Percentiles rank a stretch among this genome's conserved stretches.
phyloP scores from a whole-genome alignment of 2,329 filamentous ascomycete genomes.

The Ophiosphaerella narmari region DNA sequence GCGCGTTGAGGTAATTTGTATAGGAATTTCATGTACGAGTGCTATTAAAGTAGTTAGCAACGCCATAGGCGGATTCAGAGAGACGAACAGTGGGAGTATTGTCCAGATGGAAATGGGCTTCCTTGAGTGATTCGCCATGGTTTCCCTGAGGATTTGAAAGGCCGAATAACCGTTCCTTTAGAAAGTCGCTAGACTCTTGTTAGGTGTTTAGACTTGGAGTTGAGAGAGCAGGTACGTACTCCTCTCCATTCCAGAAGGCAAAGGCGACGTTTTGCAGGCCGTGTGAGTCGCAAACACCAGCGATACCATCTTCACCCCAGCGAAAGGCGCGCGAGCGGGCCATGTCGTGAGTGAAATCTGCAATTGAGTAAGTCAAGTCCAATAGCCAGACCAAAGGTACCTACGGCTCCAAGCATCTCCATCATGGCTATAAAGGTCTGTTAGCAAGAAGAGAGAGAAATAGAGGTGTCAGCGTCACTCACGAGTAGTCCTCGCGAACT shows the following conservation, averaged over 20 bases:
- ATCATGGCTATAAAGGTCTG: conserved; percentile 60
- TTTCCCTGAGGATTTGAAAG: conserved; percentile 96
- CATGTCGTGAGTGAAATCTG: conserved; percentile 93
- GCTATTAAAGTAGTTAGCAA: conserved; percentile 56
- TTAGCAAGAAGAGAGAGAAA: conserved; percentile 27
- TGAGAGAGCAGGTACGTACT: conserved; percentile 60
- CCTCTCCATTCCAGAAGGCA: conserved; percentile 96
- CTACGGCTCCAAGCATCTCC: conserved; percentile 95
- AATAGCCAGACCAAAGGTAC: conserved; percentile 44
- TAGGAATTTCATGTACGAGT: conserved; percentile 98
- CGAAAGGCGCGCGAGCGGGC: conserved; percentile 85
- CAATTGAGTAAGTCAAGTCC: conserved; percentile 28
- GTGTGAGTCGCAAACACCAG: conserved; percentile 92
- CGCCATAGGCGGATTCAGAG: conserved; percentile 47
- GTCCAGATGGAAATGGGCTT: conserved; percentile 94
- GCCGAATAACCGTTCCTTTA: conserved; percentile 94
- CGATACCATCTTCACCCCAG: conserved; percentile 97
- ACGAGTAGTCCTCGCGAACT: conserved; percentile 92
- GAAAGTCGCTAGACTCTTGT: conserved; percentile 69
- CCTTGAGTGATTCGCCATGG: conserved; percentile 95
- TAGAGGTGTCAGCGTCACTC: conserved; percentile 41
- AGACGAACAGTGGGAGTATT: conserved; percentile 74
- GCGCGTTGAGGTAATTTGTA: conserved; percentile 95
- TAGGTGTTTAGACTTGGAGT: conserved; percentile 40
- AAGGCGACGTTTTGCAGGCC: conserved; percentile 91